These are phyloP conservation scores for Physocladia obscura DNA, from an alignment of 192 early-diverging fungal genomes.

Conservation along the genomic window DNA sequence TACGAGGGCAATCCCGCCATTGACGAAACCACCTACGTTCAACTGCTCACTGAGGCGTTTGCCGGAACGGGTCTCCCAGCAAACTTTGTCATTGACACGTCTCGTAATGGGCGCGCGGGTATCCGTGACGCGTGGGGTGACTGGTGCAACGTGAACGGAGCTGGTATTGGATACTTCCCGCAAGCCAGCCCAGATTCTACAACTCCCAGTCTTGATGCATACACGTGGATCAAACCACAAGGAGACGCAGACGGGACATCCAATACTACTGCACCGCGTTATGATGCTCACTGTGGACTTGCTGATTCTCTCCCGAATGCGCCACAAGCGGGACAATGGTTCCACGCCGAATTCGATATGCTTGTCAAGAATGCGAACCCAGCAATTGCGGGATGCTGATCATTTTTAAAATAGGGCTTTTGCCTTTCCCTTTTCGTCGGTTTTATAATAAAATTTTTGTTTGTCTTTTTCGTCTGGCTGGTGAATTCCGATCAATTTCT, in stretches of 20 bases:
- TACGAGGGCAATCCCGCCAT: background rate
- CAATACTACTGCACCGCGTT: slow-evolving; percentile 30
- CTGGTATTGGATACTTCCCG: background rate
- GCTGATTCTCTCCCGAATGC: slow-evolving; percentile 34
- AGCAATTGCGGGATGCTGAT: background rate
- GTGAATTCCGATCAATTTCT: too few relatives aligned
- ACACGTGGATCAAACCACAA: slow-evolving; percentile 48
- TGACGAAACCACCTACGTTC: background rate
- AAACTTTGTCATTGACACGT: background rate
- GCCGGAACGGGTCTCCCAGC: background rate
- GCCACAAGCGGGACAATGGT: slow-evolving; percentile 48
- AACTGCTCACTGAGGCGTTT: background rate
- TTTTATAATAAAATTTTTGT: too few relatives aligned
- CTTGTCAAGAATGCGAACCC: slow-evolving; percentile 51
- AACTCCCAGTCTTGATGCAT: slow-evolving; percentile 43
- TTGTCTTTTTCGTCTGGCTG: too few relatives aligned
- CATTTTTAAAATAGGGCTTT: too few relatives aligned
- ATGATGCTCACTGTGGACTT: slow-evolving; percentile 33
- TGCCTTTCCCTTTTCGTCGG: too few relatives aligned
- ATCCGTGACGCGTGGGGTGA: background rate
- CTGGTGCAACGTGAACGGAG: background rate
- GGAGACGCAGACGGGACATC: slow-evolving; percentile 48
- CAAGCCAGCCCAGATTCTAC: background rate
- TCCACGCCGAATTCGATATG: slow-evolving; percentile 46
- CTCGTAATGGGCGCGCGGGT: background rate